Evolutionary conservation across 768 basidiomycete genomes (phyloP).

Genomic region (Paxillus involutus): DNA sequence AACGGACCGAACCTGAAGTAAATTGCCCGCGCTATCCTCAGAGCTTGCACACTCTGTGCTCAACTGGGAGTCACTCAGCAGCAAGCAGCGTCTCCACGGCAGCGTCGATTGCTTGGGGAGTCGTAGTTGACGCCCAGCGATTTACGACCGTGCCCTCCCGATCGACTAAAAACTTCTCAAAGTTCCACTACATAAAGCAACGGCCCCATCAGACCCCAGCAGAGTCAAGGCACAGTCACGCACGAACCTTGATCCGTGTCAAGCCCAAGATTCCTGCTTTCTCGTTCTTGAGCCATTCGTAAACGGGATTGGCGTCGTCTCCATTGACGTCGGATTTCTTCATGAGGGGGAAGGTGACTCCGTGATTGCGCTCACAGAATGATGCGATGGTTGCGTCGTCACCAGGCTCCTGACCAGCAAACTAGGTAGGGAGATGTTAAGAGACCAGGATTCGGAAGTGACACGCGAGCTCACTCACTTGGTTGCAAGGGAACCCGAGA

Average conservation of each 20-base stretch:
- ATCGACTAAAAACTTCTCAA: conserved; percentile 86
- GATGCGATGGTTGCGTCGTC: conserved; percentile 70
- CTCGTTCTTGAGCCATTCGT: conserved; percentile 79
- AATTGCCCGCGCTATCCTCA: neutral
- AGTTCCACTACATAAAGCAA: conserved; percentile 67
- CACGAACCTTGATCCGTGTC: conserved; percentile 68
- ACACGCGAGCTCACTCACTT: conserved; percentile 40
- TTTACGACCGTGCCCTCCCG: conserved; percentile 73
- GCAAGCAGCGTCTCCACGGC: conserved; percentile 62
- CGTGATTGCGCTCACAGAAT: conserved; percentile 81
- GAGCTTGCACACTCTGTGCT: conserved; percentile 10
- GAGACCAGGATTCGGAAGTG: neutral
- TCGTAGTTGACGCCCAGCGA: conserved; percentile 76
- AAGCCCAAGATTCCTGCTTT: conserved; percentile 74
- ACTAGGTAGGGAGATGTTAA: conserved; percentile 42
- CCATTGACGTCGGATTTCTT: conserved; percentile 95
- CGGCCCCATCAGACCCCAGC: neutral
- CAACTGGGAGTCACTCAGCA: conserved; percentile 18
- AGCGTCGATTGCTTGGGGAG: conserved; percentile 60
- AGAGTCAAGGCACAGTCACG: neutral
- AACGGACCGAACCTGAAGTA: neutral
- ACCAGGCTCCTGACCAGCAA: conserved; percentile 85
- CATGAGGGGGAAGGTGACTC: conserved; percentile 89
- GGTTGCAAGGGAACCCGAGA: conserved; percentile 92
- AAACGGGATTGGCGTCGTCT: conserved; percentile 78